Percentiles rank a stretch among this genome's conserved stretches.
phyloP scores from a whole-genome alignment of 805 yeast species.

The Nakazawaea ernobii region DNA sequence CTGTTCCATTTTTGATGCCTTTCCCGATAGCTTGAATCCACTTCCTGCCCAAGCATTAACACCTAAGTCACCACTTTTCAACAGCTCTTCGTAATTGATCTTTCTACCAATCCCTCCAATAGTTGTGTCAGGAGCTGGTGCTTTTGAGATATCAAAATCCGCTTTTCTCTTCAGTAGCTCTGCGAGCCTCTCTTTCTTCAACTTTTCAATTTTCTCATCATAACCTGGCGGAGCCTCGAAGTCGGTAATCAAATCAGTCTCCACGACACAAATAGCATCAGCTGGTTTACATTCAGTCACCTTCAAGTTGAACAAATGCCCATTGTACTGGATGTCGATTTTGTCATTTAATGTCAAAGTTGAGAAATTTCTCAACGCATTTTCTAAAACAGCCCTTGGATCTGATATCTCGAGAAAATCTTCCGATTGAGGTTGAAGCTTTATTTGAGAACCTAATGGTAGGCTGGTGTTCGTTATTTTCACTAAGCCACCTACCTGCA shows the following conservation, averaged over 20 bases:
- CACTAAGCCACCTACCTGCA: constrained; percentile 76
- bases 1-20: constrained; percentile 23
- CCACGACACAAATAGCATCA: constrained; percentile 86
- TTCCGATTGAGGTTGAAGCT: constrained; percentile 90
- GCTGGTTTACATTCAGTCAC: constrained; percentile 87
- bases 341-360: constrained; percentile 81
- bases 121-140: constrained; percentile 27
- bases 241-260: constrained; percentile 94
- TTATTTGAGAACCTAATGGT: constrained; percentile 83
- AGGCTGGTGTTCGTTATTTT: constrained; percentile 72
- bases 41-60: constrained; percentile 43
- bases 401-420: constrained; percentile 91
- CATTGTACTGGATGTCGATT: constrained; percentile 80
- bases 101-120: constrained; percentile 43
- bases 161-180: constrained; percentile 18
- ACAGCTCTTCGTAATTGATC: constrained; percentile 58
- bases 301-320: constrained; percentile 68
- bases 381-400: constrained; percentile 95
- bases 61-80: constrained; percentile 30
- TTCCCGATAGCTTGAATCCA: constrained; percentile 72
- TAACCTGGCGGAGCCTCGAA: constrained; percentile 99
- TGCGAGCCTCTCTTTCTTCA: constrained; percentile 16
- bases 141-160: constrained; percentile 35
- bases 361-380: constrained; percentile 83
- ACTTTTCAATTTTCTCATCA: constrained; percentile 38